These are phyloP conservation scores for Leccinum subgranulosum DNA, from an alignment of 768 basidiomycete species.

Conservation along the genomic window DNA sequence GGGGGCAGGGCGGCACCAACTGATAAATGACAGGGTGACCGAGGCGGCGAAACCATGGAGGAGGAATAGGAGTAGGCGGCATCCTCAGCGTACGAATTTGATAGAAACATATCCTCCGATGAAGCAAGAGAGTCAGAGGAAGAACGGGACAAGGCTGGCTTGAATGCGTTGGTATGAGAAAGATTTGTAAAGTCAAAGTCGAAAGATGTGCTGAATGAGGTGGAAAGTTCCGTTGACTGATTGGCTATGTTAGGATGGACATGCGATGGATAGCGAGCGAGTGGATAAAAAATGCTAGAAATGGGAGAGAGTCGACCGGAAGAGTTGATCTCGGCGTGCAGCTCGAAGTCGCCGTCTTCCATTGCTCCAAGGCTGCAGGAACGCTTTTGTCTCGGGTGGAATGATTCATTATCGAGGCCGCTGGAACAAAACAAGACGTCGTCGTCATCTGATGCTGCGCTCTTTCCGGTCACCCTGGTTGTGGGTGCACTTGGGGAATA, in stretches of 20 bases:
- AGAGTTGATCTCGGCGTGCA: slow-evolving; percentile 5
- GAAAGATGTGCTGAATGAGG: slow-evolving; percentile 27
- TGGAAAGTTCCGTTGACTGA: slow-evolving; percentile 12
- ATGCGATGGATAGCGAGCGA: slow-evolving; percentile 11
- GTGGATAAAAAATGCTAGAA: slow-evolving; percentile 18
- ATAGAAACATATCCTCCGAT: slow-evolving; percentile 4
- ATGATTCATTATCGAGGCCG: slow-evolving; percentile 22
- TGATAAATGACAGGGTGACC: slow-evolving; percentile 11
- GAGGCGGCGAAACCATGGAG: slow-evolving; percentile 9
- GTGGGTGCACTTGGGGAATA: slow-evolving; percentile 25
- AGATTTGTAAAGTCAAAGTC: slow-evolving; percentile 25
- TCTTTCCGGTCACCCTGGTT: slow-evolving; percentile 15
- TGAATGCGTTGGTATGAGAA: slow-evolving; percentile 28
- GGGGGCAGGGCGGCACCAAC: slow-evolving; percentile 11
- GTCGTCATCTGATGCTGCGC: slow-evolving; percentile 35
- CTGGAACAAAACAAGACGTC: slow-evolving; percentile 53
- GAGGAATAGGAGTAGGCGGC: slow-evolving; percentile 7
- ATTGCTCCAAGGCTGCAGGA: slow-evolving; percentile 45
- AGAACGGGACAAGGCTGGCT: slow-evolving; percentile 15
- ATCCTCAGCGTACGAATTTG: slow-evolving; percentile 3
- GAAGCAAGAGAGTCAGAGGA: slow-evolving; percentile 17
- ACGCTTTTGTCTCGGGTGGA: slow-evolving; percentile 36
- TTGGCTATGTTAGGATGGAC: slow-evolving; percentile 11
- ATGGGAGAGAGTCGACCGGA: slow-evolving; percentile 25
- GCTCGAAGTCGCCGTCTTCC: slow-evolving; percentile 34